Evolutionary conservation across 768 basidiomycete species (phyloP), one percentile per base, ranked within the genome.

Genomic region (Agaricus blazei): DNA sequence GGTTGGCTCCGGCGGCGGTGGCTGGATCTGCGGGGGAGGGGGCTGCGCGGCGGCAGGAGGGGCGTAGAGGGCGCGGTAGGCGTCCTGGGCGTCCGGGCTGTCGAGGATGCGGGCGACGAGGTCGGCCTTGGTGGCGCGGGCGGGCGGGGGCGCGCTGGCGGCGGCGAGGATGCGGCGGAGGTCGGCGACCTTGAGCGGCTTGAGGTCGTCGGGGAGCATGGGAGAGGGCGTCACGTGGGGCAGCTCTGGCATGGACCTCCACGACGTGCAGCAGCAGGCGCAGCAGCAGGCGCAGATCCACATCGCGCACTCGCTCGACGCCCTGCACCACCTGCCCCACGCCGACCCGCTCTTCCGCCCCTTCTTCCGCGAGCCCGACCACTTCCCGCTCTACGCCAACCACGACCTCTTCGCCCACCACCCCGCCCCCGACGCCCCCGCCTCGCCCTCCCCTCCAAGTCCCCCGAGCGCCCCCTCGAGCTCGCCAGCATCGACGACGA

Each of bases 401-500:
- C 47, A 59, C 43, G 63, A 67, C 57, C 53, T 68, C 63, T 68
- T 63, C 63, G 59, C 60, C 60, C 58, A 64, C 55, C 59, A 50
- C 44, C 51, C 56, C 8, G 42, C 58, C 50, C 28, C 50, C 2
- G 45, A 31, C 24, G 14, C 52, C 4, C 34, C 52, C 14, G 26
- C 52, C 23, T 62, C 66, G 29, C 60, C 59, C 29, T 63, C 57
- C 27, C 48, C 38, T 52, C 56, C 14, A 57, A 52, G 57, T 67
- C 62, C 9, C 36, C 52, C 9, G 52, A 54, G 3, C 52, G 52
- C 24, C 44, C 52, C 11, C 52, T 54, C 23, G 52, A 54, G 27
- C 29, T 54, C 36, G 44, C 51, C 19, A 52, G 70, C 71, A 78
- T 91, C 63, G 95, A 98, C 72, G 94, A 98, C 60, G 96, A 99